Conservation (phyloP, 768 basidiomycete genomes). For the Glaciozyma martinii region DNA sequence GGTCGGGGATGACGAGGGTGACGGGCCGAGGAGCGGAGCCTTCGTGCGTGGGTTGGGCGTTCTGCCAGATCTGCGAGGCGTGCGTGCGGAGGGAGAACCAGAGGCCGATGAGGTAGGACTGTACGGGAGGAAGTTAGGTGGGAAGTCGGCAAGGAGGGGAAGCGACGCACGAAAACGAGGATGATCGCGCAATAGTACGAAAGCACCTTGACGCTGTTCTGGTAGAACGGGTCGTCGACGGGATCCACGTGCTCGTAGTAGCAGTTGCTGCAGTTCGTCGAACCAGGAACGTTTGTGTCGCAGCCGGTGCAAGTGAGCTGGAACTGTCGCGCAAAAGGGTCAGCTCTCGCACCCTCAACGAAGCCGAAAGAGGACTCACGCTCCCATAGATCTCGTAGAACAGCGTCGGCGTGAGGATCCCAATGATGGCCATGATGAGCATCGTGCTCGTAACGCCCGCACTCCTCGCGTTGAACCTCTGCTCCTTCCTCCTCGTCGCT, state of each 20-base stretch:
- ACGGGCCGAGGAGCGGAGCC: conserved; percentile 14
- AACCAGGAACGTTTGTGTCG: conserved; percentile 42
- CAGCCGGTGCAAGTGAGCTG: conserved; percentile 77
- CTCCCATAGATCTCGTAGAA: conserved; percentile 98
- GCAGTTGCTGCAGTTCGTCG: conserved; percentile 67
- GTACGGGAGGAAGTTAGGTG: conserved; percentile 2
- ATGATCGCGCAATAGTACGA: conserved; percentile 95
- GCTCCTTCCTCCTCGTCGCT: conserved; percentile 82
- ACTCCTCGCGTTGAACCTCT: conserved; percentile 97
- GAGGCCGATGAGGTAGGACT: conserved; percentile 94
- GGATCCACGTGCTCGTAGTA: conserved; percentile 93
- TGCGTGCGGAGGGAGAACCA: conserved; percentile 99
- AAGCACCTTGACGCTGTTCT: conserved; percentile 82
- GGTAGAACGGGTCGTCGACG: conserved; percentile 88
- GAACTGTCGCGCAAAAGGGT: conserved; percentile 49
- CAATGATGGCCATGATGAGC: conserved; percentile 99
- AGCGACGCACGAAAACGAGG: conserved; percentile 66
- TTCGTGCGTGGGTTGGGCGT: conserved; percentile 40
- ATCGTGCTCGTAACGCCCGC: conserved; percentile 98
- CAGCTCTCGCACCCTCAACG: not conserved
- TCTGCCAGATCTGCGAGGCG: conserved; percentile 98
- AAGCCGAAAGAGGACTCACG: conserved; percentile 48
- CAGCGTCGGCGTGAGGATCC: conserved; percentile 83
- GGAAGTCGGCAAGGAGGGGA: not conserved
- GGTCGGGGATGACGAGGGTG: not conserved